Percentiles rank a stretch among this genome's conserved stretches.
phyloP scores from a whole-genome alignment of 148 eudicot genomes.

The Camellia lanceoleosa region DNA sequence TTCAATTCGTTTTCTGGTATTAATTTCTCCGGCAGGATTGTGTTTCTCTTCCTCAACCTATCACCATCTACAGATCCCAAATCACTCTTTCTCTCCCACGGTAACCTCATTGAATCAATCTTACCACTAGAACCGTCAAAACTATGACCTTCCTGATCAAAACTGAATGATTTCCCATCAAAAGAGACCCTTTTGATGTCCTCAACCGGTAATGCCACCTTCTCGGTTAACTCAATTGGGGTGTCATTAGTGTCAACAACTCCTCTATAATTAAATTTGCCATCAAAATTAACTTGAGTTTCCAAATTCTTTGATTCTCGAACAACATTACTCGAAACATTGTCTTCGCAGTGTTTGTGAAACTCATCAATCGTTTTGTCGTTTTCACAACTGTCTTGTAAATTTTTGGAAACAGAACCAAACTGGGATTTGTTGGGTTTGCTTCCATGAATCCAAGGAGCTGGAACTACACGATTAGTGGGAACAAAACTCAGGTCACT shows the following conservation, averaged over 20 bases:
- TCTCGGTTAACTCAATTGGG: slow-evolving; percentile 19
- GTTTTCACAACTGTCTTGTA: slow-evolving; percentile 3
- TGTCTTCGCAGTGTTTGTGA: slow-evolving; percentile 2
- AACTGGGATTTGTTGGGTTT: slow-evolving; percentile 24
- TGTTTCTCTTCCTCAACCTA: slow-evolving; percentile 36
- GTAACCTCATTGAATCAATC: slow-evolving; percentile 31
- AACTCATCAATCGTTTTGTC: slow-evolving; percentile 14
- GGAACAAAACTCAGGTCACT: slow-evolving; percentile 24
- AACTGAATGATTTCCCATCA: slow-evolving; percentile 15
- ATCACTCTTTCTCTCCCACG: slow-evolving; percentile 48
- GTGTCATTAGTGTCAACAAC: slow-evolving; percentile 16
- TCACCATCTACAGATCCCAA: slow-evolving; percentile 18
- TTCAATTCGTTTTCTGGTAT: slow-evolving; percentile 72
- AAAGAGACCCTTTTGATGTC: slow-evolving; percentile 8
- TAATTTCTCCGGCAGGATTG: slow-evolving; percentile 57
- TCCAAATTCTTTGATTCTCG: slow-evolving; percentile 5
- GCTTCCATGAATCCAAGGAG: slow-evolving; percentile 50
- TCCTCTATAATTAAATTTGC: slow-evolving; percentile 15
- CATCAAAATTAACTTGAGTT: slow-evolving; percentile 16
- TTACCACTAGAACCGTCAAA: slow-evolving; percentile 22
- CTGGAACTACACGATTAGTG: slow-evolving; percentile 14
- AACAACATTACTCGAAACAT: not conserved
- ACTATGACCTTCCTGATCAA: slow-evolving; percentile 8
- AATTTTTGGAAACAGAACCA: slow-evolving; percentile 13
- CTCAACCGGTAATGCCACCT: not conserved